Evolutionary conservation across 192 early-diverging fungal genomes (phyloP), one percentile per base, ranked within the genome.

Genomic region (Radiomyces spectabilis): DNA sequence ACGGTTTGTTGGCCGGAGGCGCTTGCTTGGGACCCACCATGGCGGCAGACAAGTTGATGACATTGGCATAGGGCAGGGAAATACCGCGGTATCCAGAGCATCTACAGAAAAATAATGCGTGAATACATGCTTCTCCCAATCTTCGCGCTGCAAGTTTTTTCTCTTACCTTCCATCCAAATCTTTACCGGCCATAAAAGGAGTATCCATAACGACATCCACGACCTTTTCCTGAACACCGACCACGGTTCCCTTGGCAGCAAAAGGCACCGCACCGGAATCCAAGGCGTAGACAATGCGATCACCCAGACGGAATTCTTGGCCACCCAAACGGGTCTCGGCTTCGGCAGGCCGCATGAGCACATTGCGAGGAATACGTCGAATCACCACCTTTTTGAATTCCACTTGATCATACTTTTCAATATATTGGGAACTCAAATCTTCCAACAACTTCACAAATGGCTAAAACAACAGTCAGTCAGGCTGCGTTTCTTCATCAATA

Each of bases 121-220:
- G n/a, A 42, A n/a, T 19, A n/a, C n/a, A n/a, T n/a, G n/a, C 41
- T 19, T 13, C 5, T 42, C n/a, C 19, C 5, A 9, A 19, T 13
- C 19, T 42, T 8, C 5, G 7, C n/a, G n/a, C n/a, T 18, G 7
- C 19, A 19, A 5, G 5, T 13, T 5, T 19, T 5, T 21, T 21
- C 19, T 42, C 62, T 53, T 56, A 84, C 55, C 84, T 63, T 34
- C 85, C 87, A 35, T 83, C 84, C n/a, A 98, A 70, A 30, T 73
- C 83, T 16, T 72, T 77, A 2, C 88, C 92, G 48, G 81, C 84
- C 69, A 94, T 80, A 55, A 96, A 89, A 4, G 80, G 56, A 50
- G 68, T 59, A 69, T 99, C 96, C 58, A 97, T 90, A 0, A 99
- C 63, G 13, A 99, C 78, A 57, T 98, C 95, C 4, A 97, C 63